Conservation (phyloP, 2,329 filamentous ascomycete genomes). For the Aspergillus oerlinghausenensis region DNA sequence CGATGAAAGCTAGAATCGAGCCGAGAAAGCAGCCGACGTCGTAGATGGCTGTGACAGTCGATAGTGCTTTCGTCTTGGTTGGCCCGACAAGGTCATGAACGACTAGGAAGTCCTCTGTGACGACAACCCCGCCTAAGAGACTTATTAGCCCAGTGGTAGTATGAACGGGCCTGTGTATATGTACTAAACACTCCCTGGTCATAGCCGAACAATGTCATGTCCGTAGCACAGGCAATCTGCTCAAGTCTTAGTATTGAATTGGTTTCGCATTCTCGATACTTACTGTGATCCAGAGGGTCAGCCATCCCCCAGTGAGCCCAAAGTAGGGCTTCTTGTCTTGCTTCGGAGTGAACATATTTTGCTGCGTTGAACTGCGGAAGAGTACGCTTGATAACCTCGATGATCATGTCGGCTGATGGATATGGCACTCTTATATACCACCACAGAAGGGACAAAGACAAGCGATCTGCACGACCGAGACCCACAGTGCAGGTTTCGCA, state of each 20-base stretch:
- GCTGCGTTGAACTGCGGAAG: neutral
- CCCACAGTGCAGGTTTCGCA: neutral
- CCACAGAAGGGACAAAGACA: neutral
- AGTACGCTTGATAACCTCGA: neutral
- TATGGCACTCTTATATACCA: neutral
- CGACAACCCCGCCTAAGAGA: constrained; percentile 46
- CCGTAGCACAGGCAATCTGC: constrained; percentile 42
- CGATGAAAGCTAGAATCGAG: constrained; percentile 41
- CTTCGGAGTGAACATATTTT: neutral
- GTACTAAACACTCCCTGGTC: constrained; percentile 52
- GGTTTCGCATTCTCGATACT: neutral
- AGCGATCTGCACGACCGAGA: neutral
- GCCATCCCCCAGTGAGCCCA: constrained; percentile 51
- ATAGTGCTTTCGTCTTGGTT: constrained; percentile 29
- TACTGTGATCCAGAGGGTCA: constrained; percentile 55
- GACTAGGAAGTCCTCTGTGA: constrained; percentile 51
- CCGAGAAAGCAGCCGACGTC: constrained; percentile 59
- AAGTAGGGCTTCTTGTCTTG: constrained; percentile 44
- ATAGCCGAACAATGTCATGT: constrained; percentile 46
- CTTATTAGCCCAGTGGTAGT: neutral
- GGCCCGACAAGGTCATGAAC: constrained; percentile 43
- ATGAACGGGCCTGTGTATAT: neutral
- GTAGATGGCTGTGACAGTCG: constrained; percentile 54
- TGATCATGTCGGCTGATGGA: neutral
- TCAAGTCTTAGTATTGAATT: neutral